These are phyloP conservation scores for Cucurbita pepo DNA, from an alignment of 306 rosid genomes.

Conservation along the genomic window DNA sequence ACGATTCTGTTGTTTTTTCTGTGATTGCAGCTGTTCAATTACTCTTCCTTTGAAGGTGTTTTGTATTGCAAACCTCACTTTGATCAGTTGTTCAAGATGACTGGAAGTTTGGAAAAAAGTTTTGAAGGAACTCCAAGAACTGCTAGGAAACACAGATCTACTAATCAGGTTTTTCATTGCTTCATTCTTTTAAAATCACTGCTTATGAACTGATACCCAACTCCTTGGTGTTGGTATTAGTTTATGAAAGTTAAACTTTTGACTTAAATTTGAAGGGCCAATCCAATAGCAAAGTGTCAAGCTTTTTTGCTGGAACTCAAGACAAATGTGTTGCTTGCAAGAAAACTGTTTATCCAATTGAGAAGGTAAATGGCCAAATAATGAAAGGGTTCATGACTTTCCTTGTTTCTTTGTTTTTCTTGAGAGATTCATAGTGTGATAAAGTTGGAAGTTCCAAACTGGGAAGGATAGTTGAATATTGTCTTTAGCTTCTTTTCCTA, in stretches of 20 bases:
- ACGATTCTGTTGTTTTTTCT: neutral
- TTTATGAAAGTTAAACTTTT: neutral
- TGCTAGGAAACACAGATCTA: conserved; percentile 43
- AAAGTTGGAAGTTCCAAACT: neutral
- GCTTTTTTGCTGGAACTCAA: conserved; percentile 72
- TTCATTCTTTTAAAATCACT: neutral
- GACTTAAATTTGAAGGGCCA: conserved; percentile 35
- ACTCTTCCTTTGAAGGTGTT: conserved; percentile 76
- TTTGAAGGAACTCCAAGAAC: conserved; percentile 73
- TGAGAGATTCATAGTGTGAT: neutral
- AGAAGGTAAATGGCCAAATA: conserved; percentile 35
- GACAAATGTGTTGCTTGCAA: conserved; percentile 84
- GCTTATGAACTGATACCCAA: neutral
- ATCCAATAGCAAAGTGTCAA: conserved; percentile 50
- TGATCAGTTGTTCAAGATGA: conserved; percentile 77
- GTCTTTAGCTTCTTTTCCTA: too few species aligned
- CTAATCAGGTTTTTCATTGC: conserved; percentile 39
- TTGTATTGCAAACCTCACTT: conserved; percentile 92
- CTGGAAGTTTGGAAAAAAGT: conserved; percentile 93
- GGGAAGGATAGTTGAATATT: neutral
- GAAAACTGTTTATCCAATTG: conserved; percentile 82
- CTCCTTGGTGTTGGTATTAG: neutral
- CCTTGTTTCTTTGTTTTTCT: neutral
- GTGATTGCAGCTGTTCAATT: conserved; percentile 63
- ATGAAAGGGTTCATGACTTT: neutral